Evolutionary conservation across 2,329 filamentous ascomycete species (phyloP).

Genomic region (Neofusicoccum umdonicola): DNA sequence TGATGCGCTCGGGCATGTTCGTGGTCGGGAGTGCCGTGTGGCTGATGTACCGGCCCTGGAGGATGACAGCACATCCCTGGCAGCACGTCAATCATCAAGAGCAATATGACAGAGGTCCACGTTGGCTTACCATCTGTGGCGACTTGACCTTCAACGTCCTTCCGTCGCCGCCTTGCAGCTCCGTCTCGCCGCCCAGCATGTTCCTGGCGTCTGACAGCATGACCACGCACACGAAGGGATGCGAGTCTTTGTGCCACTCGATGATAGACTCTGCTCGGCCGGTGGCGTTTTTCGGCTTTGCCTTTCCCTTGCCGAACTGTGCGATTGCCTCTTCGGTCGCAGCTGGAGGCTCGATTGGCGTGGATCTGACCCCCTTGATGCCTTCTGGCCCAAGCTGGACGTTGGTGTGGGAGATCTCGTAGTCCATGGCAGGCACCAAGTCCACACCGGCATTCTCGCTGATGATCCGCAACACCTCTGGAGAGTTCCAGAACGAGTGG

Average conservation of each 20-base stretch:
- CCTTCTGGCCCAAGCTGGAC: slow-evolving; percentile 11
- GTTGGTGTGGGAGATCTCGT: slow-evolving; percentile 58
- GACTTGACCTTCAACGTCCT: slow-evolving; percentile 46
- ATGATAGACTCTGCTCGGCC: slow-evolving; percentile 17
- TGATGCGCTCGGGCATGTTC: slow-evolving; percentile 45
- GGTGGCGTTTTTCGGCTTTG: neutral
- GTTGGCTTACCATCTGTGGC: slow-evolving; percentile 39
- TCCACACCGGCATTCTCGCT: slow-evolving; percentile 56
- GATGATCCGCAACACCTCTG: slow-evolving; percentile 46
- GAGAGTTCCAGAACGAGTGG: slow-evolving; percentile 41
- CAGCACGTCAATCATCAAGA: neutral
- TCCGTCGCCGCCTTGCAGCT: slow-evolving; percentile 54
- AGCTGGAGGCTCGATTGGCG: neutral
- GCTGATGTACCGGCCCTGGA: slow-evolving; percentile 48
- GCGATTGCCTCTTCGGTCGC: neutral
- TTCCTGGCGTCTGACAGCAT: slow-evolving; percentile 50
- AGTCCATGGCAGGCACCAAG: slow-evolving; percentile 53
- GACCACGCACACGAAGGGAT: slow-evolving; percentile 52
- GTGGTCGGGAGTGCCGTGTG: slow-evolving; percentile 44
- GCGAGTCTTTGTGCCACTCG: slow-evolving; percentile 52
- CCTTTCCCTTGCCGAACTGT: neutral
- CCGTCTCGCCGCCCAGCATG: slow-evolving; percentile 58
- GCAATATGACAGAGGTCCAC: neutral
- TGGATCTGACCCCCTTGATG: neutral
- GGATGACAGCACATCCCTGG: slow-evolving; percentile 36